These are phyloP conservation scores for Citrus glauca DNA, from an alignment of 345 rosid species.

Conservation along the genomic window DNA sequence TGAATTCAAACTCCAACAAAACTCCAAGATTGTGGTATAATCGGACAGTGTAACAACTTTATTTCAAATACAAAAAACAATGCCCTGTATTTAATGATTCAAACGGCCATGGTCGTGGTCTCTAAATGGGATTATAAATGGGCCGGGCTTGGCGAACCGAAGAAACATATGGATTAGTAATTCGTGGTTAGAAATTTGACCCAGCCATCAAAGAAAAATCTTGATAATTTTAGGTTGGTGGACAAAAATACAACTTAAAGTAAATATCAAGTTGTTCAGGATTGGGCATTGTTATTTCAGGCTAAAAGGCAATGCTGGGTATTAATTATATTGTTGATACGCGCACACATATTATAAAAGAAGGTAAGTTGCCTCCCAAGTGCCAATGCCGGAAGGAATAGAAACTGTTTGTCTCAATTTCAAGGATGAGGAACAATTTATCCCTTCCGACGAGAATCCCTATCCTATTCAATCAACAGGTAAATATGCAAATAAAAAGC, in stretches of 20 bases:
- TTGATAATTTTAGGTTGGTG: not conserved
- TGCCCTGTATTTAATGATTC: too few relatives aligned
- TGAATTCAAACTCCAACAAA: too few relatives aligned
- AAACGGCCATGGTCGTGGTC: not conserved
- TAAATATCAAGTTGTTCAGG: too few relatives aligned
- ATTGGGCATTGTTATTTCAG: not conserved
- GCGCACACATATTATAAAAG: too few relatives aligned
- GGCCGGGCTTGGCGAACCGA: not conserved
- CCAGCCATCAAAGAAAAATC: not conserved
- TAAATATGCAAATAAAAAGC: not conserved
- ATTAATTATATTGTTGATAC: not conserved
- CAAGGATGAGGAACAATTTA: slow-evolving; percentile 3
- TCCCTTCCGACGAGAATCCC: slow-evolving; percentile 5
- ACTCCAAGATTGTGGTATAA: too few relatives aligned
- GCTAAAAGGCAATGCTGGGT: not conserved
- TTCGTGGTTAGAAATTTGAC: not conserved
- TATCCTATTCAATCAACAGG: slow-evolving; percentile 3
- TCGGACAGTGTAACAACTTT: too few relatives aligned
- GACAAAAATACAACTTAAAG: too few relatives aligned
- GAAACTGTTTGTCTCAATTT: slow-evolving; percentile 1
- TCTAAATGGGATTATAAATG: not conserved
- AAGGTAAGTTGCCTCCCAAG: slow-evolving; percentile 9
- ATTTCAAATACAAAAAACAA: too few relatives aligned
- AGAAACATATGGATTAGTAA: not conserved
- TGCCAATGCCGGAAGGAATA: not conserved